Evolutionary conservation across 495 filamentous ascomycete genomes (phyloP).

Genomic region (Penicillium bialowiezense): DNA sequence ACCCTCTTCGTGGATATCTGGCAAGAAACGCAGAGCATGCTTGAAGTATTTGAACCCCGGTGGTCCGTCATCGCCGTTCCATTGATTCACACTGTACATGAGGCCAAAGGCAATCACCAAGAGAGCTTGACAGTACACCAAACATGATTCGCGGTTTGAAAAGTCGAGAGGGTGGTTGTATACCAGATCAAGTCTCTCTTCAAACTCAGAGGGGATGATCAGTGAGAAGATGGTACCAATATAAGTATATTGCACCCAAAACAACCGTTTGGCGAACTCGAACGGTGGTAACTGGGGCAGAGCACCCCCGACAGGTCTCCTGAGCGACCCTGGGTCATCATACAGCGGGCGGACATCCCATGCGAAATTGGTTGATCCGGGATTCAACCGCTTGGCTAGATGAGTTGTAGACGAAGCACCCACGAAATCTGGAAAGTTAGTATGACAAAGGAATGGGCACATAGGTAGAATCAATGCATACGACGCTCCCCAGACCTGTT

Average conservation of each 20-base stretch:
- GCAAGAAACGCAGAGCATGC: conserved; percentile 44
- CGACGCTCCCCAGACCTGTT: conserved; percentile 38
- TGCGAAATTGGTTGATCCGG: conserved; percentile 31
- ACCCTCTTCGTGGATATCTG: conserved; percentile 49
- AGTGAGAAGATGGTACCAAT: conserved; percentile 53
- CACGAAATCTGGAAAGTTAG: conserved; percentile 27
- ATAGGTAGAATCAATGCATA: conserved; percentile 9
- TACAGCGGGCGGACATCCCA: conserved; percentile 42
- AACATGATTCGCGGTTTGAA: conserved; percentile 30
- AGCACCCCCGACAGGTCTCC: conserved; percentile 21
- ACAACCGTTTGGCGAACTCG: conserved; percentile 44
- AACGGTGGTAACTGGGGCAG: conserved; percentile 40
- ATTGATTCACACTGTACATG: conserved; percentile 52
- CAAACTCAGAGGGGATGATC: conserved; percentile 41
- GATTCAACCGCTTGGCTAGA: conserved; percentile 35
- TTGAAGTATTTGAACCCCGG: conserved; percentile 52
- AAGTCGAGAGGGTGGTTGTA: conserved; percentile 36
- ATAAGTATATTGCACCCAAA: conserved; percentile 48
- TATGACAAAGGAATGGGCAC: neutral
- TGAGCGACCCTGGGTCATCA: conserved; percentile 34
- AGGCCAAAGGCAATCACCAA: conserved; percentile 51
- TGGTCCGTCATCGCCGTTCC: conserved; percentile 45
- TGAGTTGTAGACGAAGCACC: conserved; percentile 35
- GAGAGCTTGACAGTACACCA: conserved; percentile 39
- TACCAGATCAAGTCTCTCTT: conserved; percentile 37